Conservation (phyloP, 2,329 filamentous ascomycete species). For the Hortaea sp. region DNA sequence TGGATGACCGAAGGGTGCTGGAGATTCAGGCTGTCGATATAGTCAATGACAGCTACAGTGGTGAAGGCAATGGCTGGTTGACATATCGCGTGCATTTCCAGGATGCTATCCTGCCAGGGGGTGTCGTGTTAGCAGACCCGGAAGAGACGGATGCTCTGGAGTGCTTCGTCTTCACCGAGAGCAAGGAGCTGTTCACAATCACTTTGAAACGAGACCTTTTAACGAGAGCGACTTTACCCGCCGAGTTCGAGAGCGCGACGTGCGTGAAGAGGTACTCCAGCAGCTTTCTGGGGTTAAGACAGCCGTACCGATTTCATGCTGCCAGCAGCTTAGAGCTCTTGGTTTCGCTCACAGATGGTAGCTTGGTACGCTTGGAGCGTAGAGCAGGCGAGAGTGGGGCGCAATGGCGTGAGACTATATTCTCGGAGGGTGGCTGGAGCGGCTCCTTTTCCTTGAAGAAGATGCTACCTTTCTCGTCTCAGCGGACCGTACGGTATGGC, state of each 20-base stretch:
- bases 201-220: constrained; percentile 78
- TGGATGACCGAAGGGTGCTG: constrained; percentile 69
- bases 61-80: constrained; percentile 35
- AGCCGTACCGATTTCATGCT: constrained; percentile 71
- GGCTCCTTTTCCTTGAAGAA: constrained; percentile 50
- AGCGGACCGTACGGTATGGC: constrained; percentile 53
- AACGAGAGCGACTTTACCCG: constrained; percentile 43
- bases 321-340: constrained; percentile 64
- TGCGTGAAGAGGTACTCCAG: constrained; percentile 67
- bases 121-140: constrained; percentile 73
- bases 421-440: constrained; percentile 61
- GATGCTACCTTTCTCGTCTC: constrained; percentile 56
- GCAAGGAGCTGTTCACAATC: constrained; percentile 74
- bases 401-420: constrained; percentile 61
- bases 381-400: constrained; percentile 43
- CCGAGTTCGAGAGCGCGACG: constrained; percentile 64
- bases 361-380: constrained; percentile 60
- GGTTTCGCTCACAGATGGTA: constrained; percentile 70
- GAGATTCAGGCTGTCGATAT: constrained; percentile 79
- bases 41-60: constrained; percentile 44
- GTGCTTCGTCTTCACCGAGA: constrained; percentile 68
- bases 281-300: constrained; percentile 64
- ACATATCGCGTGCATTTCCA: constrained; percentile 71
- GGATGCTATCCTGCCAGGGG: constrained; percentile 67
- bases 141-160: constrained; percentile 60